These are phyloP conservation scores for Boletus insuetus DNA, from an alignment of 768 basidiomycete genomes.

Conservation along the genomic window DNA sequence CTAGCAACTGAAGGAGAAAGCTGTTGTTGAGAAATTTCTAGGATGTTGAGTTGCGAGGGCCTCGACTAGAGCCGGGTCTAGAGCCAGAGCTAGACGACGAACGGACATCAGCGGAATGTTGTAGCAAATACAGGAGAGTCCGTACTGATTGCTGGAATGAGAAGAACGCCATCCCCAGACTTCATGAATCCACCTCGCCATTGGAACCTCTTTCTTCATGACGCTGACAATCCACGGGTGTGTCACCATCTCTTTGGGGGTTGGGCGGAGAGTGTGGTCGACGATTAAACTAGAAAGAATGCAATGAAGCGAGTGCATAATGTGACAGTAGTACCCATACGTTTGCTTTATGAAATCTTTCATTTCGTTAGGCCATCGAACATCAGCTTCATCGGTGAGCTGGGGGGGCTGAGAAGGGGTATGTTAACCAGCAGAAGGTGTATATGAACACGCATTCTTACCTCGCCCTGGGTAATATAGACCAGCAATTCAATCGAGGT, in stretches of 20 bases:
- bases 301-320: slow-evolving; percentile 1
- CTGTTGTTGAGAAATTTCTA: slow-evolving; percentile 16
- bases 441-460: slow-evolving; percentile 29
- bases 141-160: slow-evolving; percentile 27
- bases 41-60: slow-evolving; percentile 22
- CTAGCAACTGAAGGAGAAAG: neutral
- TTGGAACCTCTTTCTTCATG: slow-evolving; percentile 82
- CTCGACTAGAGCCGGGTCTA: slow-evolving; percentile 31
- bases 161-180: slow-evolving; percentile 76
- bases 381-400: slow-evolving; percentile 68
- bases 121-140: neutral
- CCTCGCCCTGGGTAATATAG: slow-evolving; percentile 81
- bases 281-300: slow-evolving; percentile 59
- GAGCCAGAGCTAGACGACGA: slow-evolving; percentile 19
- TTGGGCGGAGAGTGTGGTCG: slow-evolving; percentile 65
- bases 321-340: slow-evolving; percentile 44
- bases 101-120: neutral
- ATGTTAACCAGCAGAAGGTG: slow-evolving; percentile 16
- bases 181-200: slow-evolving; percentile 85
- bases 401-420: slow-evolving; percentile 61
- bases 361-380: slow-evolving; percentile 76
- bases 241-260: slow-evolving; percentile 75
- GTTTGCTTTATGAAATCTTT: slow-evolving; percentile 87
- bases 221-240: slow-evolving; percentile 81
- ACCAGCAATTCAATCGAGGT: slow-evolving; percentile 94